Percentiles rank a stretch among this genome's conserved stretches.
These are phyloP conservation scores for Batrachochytrium dendrobatidis DNA, from an alignment of 371 early-diverging fungal genomes.

Conservation along the genomic window DNA sequence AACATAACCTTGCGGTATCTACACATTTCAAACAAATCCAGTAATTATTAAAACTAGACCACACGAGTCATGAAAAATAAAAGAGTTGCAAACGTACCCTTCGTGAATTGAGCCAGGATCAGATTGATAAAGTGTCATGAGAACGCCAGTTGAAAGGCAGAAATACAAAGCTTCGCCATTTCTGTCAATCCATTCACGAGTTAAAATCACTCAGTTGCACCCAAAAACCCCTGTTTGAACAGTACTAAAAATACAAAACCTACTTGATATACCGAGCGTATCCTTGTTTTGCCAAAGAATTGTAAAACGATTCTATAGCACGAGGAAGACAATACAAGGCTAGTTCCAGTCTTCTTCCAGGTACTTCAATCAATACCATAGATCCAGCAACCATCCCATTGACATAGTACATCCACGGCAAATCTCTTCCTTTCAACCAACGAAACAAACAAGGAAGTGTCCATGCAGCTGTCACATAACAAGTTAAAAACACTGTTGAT, in stretches of 20 bases:
- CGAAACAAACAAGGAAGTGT: slow-evolving; percentile 61
- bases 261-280: slow-evolving; percentile 25
- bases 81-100: slow-evolving; percentile 23
- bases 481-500: slow-evolving; percentile 62
- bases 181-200: slow-evolving; percentile 16
- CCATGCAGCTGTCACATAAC: slow-evolving; percentile 58
- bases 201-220: slow-evolving; percentile 48
- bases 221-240: slow-evolving; percentile 29
- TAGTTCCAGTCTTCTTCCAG: slow-evolving; percentile 69
- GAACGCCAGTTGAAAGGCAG: slow-evolving; percentile 63
- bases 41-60: too few relatives aligned
- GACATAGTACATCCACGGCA: slow-evolving; percentile 39
- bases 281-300: slow-evolving; percentile 28
- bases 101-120: slow-evolving; percentile 63
- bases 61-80: not conserved
- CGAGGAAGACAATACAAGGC: slow-evolving; percentile 76
- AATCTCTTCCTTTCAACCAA: slow-evolving; percentile 47
- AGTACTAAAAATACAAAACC: slow-evolving; percentile 14
- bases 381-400: slow-evolving; percentile 64
- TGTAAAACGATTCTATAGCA: slow-evolving; percentile 69
- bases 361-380: slow-evolving; percentile 65
- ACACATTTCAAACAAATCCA: not conserved
- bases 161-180: slow-evolving; percentile 47
- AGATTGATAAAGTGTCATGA: slow-evolving; percentile 79
- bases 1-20: slow-evolving; percentile 66